Percentiles rank a stretch among this genome's conserved stretches.
These are phyloP conservation scores for Paraglomus occultum DNA, from an alignment of 192 early-diverging fungal genomes.

Conservation along the genomic window DNA sequence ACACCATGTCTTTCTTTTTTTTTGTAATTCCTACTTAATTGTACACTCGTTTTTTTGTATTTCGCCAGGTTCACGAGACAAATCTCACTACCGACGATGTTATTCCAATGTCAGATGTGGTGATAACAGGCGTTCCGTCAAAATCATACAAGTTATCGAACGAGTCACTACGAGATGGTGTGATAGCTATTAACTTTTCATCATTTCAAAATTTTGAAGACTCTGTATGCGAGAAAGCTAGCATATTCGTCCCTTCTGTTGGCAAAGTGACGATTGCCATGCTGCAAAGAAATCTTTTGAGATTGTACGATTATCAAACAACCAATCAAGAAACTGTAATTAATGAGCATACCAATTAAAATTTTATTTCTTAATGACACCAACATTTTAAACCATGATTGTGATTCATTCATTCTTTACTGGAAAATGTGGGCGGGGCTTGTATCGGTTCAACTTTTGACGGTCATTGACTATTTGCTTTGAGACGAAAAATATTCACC, in stretches of 20 bases:
- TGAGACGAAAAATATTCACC: no score
- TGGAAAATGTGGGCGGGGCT: no score
- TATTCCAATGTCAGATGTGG: constrained; percentile 87
- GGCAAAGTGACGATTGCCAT: constrained; percentile 99
- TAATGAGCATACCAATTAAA: no score
- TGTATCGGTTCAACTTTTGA: no score
- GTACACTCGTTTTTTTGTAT: neutral
- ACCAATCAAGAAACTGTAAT: no score
- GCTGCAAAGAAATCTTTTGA: constrained; percentile 93
- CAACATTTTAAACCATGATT: no score
- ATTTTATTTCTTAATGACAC: no score
- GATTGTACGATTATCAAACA: constrained; percentile 74
- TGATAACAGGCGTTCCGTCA: constrained; percentile 96
- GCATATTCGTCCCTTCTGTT: constrained; percentile 93
- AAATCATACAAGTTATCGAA: constrained; percentile 87
- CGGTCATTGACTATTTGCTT: no score
- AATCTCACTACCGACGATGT: constrained; percentile 73
- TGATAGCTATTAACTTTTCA: constrained; percentile 96
- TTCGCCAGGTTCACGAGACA: constrained; percentile 68
- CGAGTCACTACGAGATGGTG: constrained; percentile 89
- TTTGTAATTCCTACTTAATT: constrained; percentile 11
- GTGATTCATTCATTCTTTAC: no score
- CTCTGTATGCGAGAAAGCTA: constrained; percentile 87
- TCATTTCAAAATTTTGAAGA: constrained; percentile 95
- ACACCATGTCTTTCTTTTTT: neutral